Evolutionary conservation across 2,329 filamentous ascomycete species (phyloP).

Genomic region (Ascochyta lentis): DNA sequence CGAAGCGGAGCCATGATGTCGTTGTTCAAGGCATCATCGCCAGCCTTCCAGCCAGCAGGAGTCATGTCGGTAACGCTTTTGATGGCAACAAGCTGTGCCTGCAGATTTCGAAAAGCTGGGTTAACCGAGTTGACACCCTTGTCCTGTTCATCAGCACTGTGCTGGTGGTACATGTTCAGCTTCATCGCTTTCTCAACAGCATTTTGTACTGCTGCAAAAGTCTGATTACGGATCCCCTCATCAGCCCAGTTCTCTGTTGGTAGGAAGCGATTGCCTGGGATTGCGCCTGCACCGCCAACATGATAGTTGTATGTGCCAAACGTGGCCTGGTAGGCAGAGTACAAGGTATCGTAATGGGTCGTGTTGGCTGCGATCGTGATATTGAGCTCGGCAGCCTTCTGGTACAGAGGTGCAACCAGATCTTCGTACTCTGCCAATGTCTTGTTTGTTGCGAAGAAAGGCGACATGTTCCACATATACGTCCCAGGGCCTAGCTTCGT

Average conservation of each 20-base stretch:
- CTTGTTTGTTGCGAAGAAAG: constrained; percentile 39
- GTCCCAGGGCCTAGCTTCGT: constrained; percentile 30
- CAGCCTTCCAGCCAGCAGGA: constrained; percentile 32
- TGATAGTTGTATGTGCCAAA: constrained; percentile 32
- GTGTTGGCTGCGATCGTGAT: constrained; percentile 35
- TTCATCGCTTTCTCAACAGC: constrained; percentile 32
- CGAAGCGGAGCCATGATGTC: constrained; percentile 36
- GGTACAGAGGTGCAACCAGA: constrained; percentile 33
- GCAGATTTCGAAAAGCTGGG: constrained; percentile 39
- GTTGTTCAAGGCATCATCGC: constrained; percentile 25
- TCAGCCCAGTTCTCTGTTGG: constrained; percentile 42
- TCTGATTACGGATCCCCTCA: constrained; percentile 32
- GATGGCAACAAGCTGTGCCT: constrained; percentile 33
- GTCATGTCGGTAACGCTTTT: constrained; percentile 27
- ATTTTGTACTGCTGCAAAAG: constrained; percentile 33
- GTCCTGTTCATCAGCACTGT: constrained; percentile 25
- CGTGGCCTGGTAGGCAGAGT: constrained; percentile 40
- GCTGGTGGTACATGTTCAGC: constrained; percentile 37
- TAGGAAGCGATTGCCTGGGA: constrained; percentile 45
- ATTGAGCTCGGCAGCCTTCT: constrained; percentile 29
- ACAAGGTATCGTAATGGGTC: constrained; percentile 34
- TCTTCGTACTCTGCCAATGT: constrained; percentile 32
- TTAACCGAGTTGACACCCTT: constrained; percentile 38
- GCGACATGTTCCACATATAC: constrained; percentile 36
- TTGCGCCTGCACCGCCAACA: constrained; percentile 40